Conservation (phyloP, 495 filamentous ascomycete species). For the Penicillium herquei region DNA sequence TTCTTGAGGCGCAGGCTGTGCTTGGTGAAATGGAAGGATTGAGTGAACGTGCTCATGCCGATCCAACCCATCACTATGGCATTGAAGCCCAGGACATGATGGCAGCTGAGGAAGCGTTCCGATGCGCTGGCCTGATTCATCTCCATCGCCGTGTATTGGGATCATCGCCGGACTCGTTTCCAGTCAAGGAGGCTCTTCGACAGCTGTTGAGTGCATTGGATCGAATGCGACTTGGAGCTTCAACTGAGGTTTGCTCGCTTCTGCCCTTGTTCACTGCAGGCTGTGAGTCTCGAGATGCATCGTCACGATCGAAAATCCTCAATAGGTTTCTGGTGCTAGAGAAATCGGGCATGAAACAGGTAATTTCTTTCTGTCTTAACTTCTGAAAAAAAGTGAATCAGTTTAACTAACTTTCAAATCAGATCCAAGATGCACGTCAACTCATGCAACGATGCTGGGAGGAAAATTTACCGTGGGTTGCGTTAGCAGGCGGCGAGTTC, state of each 20-base stretch:
- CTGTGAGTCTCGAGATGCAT: slow-evolving; percentile 61
- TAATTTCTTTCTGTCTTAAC: slow-evolving; percentile 22
- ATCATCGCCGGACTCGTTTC: slow-evolving; percentile 49
- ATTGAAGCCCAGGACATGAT: slow-evolving; percentile 56
- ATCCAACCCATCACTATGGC: slow-evolving; percentile 34
- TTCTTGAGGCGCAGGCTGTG: slow-evolving; percentile 54
- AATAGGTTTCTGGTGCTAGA: slow-evolving; percentile 69
- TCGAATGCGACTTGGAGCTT: slow-evolving; percentile 63
- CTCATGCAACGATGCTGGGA: slow-evolving; percentile 49
- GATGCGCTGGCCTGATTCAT: slow-evolving; percentile 76
- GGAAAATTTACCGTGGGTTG: slow-evolving; percentile 40
- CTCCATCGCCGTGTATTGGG: slow-evolving; percentile 71
- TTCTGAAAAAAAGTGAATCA: neutral
- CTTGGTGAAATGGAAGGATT: slow-evolving; percentile 47
- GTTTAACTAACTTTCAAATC: neutral
- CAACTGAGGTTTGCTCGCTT: slow-evolving; percentile 72
- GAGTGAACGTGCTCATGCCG: slow-evolving; percentile 30
- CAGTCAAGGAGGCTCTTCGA: slow-evolving; percentile 63
- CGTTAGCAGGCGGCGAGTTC: slow-evolving; percentile 42
- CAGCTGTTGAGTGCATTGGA: slow-evolving; percentile 60
- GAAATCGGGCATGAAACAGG: slow-evolving; percentile 74
- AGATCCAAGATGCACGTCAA: slow-evolving; percentile 46
- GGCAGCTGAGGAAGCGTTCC: slow-evolving; percentile 78
- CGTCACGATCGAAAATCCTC: slow-evolving; percentile 59
- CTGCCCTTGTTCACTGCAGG: slow-evolving; percentile 87